Conservation (phyloP, 2,329 filamentous ascomycete species). For the Colletotrichum nymphaeae region DNA sequence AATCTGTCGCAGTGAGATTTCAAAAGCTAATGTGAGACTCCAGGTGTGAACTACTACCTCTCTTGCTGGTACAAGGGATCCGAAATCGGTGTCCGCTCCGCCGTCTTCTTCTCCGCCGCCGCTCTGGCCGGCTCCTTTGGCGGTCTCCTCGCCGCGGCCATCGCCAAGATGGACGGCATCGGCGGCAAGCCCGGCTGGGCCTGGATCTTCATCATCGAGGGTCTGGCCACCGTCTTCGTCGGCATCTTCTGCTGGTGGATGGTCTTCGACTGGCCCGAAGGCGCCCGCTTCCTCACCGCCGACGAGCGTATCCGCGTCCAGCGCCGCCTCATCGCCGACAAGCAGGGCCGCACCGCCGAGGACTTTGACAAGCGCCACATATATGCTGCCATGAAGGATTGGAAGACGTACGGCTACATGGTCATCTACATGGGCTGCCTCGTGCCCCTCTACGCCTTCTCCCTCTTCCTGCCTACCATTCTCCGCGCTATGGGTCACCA, state of each 20-base stretch:
- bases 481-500: conserved; percentile 49
- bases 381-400: conserved; percentile 77
- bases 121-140: conserved; percentile 81
- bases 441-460: conserved; percentile 63
- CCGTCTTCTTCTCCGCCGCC: conserved; percentile 84
- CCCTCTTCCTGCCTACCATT: conserved; percentile 69
- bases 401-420: conserved; percentile 74
- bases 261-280: conserved; percentile 83
- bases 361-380: conserved; percentile 78
- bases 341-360: conserved; percentile 78
- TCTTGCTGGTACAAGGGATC: conserved; percentile 83
- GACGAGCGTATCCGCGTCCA: conserved; percentile 76
- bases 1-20: neutral
- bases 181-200: conserved; percentile 65
- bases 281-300: conserved; percentile 74
- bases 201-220: conserved; percentile 76
- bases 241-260: conserved; percentile 76
- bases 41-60: conserved; percentile 72
- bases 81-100: conserved; percentile 79
- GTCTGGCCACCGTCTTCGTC: conserved; percentile 73
- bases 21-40: neutral
- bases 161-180: conserved; percentile 72
- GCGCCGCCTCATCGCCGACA: conserved; percentile 73
- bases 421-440: conserved; percentile 60
- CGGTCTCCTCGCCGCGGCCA: conserved; percentile 76